phyloP scores from a whole-genome alignment of 192 early-diverging fungal species.

The Helicostylum pulchrum region DNA sequence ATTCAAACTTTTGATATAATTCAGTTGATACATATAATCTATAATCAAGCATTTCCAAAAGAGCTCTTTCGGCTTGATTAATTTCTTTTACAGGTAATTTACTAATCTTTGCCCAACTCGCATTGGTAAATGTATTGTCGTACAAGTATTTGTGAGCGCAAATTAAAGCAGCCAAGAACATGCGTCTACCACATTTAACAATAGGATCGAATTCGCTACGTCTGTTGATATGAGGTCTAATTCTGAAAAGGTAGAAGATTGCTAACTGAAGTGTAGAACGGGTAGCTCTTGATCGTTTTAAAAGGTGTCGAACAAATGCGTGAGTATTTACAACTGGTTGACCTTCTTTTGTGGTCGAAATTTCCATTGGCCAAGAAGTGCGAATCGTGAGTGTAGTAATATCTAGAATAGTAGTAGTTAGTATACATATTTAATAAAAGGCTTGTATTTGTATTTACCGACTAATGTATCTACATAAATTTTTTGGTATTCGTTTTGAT shows the following conservation, averaged over 20 bases:
- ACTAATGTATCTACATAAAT: constrained; percentile 28
- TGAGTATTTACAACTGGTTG: constrained; percentile 39
- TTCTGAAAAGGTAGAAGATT: constrained; percentile 50
- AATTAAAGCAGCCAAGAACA: constrained; percentile 85
- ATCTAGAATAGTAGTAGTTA: constrained; percentile 13
- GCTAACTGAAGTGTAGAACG: constrained; percentile 63
- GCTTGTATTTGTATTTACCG: constrained; percentile 5
- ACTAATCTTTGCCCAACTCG: constrained; percentile 87
- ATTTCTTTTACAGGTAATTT: constrained; percentile 76
- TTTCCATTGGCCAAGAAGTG: constrained; percentile 16
- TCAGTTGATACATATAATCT: constrained; percentile 57
- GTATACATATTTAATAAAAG: not conserved
- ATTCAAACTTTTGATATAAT: constrained; percentile 15
- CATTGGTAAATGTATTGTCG: constrained; percentile 85
- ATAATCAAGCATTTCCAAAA: constrained; percentile 81
- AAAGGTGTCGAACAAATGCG: constrained; percentile 51
- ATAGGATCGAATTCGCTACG: constrained; percentile 26
- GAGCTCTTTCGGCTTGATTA: constrained; percentile 76
- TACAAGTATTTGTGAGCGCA: constrained; percentile 86
- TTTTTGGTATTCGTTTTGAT: constrained; percentile 14
- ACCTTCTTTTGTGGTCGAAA: not conserved
- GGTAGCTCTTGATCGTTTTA: constrained; percentile 55
- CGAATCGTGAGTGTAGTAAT: constrained; percentile 20
- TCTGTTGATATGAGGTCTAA: constrained; percentile 20
- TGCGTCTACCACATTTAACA: constrained; percentile 71